Evolutionary conservation across 2,329 filamentous ascomycete species (phyloP), one percentile per base, ranked within the genome.

Genomic region (Plectosphaerella sp.): DNA sequence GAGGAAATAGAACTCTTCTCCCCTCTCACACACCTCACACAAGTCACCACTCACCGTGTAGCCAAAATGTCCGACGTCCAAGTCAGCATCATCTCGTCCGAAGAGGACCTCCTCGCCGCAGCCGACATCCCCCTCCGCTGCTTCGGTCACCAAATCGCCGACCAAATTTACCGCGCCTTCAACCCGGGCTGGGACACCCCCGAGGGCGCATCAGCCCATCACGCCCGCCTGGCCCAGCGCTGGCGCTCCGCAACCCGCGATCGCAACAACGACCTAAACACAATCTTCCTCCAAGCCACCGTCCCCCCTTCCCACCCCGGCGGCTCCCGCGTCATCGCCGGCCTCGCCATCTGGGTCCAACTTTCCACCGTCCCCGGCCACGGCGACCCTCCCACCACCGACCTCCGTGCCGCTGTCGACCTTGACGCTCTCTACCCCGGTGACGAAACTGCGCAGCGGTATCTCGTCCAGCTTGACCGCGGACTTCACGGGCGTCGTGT

Each of bases 331-430:
- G 49, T 57, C 9, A 67, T 82, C n/a, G 80, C 68, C 10, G 81
- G 80, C 15, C 54, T 78, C 25, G 78, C 80, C 3, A 75, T 82
- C 51, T 84, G 81, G 81, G 59, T 68, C 9, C 80, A 84, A 56
- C 62, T 68, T 0, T 82, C 80, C 0, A 62, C 68, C 7, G 71
- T 81, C 0, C 66, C 71, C 2, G 79, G 78, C 12, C 61, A 71
- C 47, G 80, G 80, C 12, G 72, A 76, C 24, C 55, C 53, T 22
- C 71, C 66, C 1, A 52, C 66, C 5, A 61, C 66, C 14, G 65
- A 72, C 18, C 58, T 75, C 3, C 58, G 56, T 49, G 48, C 52
- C 7, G 58, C 50, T 0, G 50, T 67, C 33, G 61, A 71, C 35
- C 57, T 76, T 1, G 61, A 69, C 9, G 61, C 57, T 1, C 52